Conservation (phyloP, 2,329 filamentous ascomycete genomes). For the Alternaria sp. region DNA sequence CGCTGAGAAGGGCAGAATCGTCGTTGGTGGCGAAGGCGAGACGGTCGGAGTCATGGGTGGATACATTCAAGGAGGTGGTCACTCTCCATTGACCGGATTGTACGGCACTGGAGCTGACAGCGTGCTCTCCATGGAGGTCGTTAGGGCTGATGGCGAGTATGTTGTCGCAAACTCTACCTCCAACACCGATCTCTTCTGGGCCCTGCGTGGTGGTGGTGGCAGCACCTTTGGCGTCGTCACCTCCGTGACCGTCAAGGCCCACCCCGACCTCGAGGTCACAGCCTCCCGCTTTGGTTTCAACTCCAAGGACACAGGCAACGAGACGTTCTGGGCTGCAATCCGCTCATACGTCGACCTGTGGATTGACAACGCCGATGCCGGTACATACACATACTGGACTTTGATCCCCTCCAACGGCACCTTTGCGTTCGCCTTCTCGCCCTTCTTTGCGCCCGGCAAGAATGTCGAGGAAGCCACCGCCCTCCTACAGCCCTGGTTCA, state of each 20-base stretch:
- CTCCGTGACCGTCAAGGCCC: conserved; percentile 43
- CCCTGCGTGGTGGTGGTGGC: conserved; percentile 44
- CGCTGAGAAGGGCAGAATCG: conserved; percentile 53
- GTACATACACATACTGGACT: conserved; percentile 45
- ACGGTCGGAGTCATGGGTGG: conserved; percentile 59
- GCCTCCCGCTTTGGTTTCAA: conserved; percentile 42
- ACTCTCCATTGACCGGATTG: conserved; percentile 58
- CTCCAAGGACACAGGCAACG: conserved; percentile 36
- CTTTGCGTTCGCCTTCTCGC: conserved; percentile 42
- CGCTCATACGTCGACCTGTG: conserved; percentile 39
- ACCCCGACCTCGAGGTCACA: conserved; percentile 41
- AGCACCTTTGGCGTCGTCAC: conserved; percentile 44
- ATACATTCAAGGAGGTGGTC: conserved; percentile 59
- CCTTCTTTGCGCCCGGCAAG: conserved; percentile 45
- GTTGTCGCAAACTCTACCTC: conserved; percentile 39
- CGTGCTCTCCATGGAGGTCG: conserved; percentile 43
- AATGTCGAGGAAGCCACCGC: conserved; percentile 37
- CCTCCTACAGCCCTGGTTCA: conserved; percentile 42
- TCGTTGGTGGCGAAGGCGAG: conserved; percentile 59
- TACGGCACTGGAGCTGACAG: conserved; percentile 50
- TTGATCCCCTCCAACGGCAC: conserved; percentile 42
- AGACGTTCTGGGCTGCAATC: conserved; percentile 46
- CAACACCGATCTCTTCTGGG: conserved; percentile 45
- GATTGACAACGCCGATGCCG: conserved; percentile 44
- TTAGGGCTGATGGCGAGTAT: conserved; percentile 40